Conservation (phyloP, 139 green algal species). For the Chlamydomonas sp. region DNA sequence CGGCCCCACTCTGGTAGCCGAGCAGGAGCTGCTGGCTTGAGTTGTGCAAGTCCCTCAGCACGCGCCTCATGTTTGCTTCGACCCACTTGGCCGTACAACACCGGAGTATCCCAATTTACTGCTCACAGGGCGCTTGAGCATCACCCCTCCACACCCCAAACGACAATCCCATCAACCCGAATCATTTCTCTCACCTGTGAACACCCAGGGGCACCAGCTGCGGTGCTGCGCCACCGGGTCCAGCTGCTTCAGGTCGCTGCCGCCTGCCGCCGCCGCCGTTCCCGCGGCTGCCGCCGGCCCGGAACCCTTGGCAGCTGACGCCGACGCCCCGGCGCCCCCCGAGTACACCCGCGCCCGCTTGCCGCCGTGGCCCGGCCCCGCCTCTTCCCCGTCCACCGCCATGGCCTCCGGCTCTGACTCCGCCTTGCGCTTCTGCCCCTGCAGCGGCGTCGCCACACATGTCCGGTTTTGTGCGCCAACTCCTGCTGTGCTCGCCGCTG, state of each 20-base stretch:
- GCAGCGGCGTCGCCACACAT: not conserved
- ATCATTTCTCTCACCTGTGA: constrained; percentile 21
- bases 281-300: not conserved
- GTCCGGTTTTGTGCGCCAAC: too few species aligned
- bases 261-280: not conserved
- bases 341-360: constrained; percentile 1
- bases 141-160: not conserved
- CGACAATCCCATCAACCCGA: too few species aligned
- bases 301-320: not conserved
- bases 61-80: too few species aligned
- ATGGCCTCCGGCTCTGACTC: not conserved
- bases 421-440: constrained; percentile 30
- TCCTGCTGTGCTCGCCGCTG: too few species aligned
- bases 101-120: too few species aligned
- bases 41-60: too few species aligned
- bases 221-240: constrained; percentile 36
- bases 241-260: constrained; percentile 8
- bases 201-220: constrained; percentile 47
- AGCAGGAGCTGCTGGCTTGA: too few species aligned
- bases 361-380: not conserved
- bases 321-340: not conserved
- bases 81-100: too few species aligned
- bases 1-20: not conserved
- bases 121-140: not conserved
- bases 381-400: not conserved